Base-by-base conservation (phyloP, 495 filamentous ascomycete species). In the Neurospora discreta region DNA sequence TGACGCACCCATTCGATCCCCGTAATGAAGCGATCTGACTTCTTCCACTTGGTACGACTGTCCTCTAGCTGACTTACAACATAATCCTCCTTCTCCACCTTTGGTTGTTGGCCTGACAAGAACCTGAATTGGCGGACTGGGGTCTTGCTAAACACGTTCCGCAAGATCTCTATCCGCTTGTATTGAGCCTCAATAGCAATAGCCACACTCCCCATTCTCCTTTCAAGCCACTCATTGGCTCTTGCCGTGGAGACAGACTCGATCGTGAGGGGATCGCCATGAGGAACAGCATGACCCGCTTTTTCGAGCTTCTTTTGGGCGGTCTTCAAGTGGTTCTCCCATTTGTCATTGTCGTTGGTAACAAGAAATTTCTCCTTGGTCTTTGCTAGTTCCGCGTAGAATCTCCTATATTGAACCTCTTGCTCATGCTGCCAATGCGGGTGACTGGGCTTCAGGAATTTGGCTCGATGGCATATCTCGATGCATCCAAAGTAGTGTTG, bases 401-500 rank as follows among this genome's bases (percentile, higher is more conserved):
- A 20, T 9, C 5, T 46, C 0, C 3, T n/a, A 46, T 46, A 11
- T 46, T 46, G 43, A 46, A 46, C n/a, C 0, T 69, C 1, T 2
- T 73, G 26, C 33, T 78, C 75, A 4, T 77, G 6, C 65, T 75
- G 0, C 77, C 77, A 78, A n/a, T 79, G 71, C 2, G 7, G 1
- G 18, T 72, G 69, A 0, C 42, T 5, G 3, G 16, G 38, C 5
- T 71, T 44, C n/a, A 78, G 75, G 38, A 80, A 82, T 0, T 52
- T 10, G 5, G 71, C 23, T 18, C 75, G 74, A 0, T 81, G 73
- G 4, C 20, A 16, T 23, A 80, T 76, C 15, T 77, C 70, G 38
- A 82, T 78, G 42, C 80, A 82, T 20, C 79, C 80, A 46, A 78
- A 68, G 68, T 77, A 82, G 46, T 81, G 80, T 8, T 78, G 70